Conservation (phyloP, 768 basidiomycete species). For the Suillus variegatus region DNA sequence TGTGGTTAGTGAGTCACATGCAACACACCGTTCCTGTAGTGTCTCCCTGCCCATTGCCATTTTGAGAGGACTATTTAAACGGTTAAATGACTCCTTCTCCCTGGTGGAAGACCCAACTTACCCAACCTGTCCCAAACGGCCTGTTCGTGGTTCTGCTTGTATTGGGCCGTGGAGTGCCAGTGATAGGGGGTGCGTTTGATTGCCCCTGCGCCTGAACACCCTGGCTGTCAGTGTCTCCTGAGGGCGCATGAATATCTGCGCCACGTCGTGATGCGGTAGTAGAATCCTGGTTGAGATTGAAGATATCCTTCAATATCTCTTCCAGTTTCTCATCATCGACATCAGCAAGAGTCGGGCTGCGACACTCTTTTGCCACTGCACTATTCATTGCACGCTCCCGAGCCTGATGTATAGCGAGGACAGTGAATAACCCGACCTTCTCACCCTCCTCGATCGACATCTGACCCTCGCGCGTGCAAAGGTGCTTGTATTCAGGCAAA, state of each 20-base stretch:
- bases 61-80: not conserved
- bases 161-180: no score
- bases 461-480: conserved; percentile 53
- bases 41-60: not conserved
- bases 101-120: not conserved
- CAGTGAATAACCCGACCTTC: conserved; percentile 55
- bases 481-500: conserved; percentile 49
- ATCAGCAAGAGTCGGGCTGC: conserved; percentile 25
- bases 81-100: not conserved
- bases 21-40: not conserved
- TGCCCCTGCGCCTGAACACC: not conserved
- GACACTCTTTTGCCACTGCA: conserved; percentile 27
- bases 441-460: conserved; percentile 57
- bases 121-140: not conserved
- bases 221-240: not conserved
- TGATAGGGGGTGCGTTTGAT: not conserved
- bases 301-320: conserved; percentile 33
- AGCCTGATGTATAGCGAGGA: conserved; percentile 52
- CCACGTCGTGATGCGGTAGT: not conserved
- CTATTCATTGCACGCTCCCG: conserved; percentile 47
- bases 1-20: not conserved
- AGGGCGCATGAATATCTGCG: not conserved
- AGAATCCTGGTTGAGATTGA: conserved; percentile 20
- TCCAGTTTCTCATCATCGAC: conserved; percentile 29
- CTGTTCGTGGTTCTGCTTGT: not conserved